phyloP scores from a whole-genome alignment of 1,139 yeast genomes.

The Candida tetrigidarum region DNA sequence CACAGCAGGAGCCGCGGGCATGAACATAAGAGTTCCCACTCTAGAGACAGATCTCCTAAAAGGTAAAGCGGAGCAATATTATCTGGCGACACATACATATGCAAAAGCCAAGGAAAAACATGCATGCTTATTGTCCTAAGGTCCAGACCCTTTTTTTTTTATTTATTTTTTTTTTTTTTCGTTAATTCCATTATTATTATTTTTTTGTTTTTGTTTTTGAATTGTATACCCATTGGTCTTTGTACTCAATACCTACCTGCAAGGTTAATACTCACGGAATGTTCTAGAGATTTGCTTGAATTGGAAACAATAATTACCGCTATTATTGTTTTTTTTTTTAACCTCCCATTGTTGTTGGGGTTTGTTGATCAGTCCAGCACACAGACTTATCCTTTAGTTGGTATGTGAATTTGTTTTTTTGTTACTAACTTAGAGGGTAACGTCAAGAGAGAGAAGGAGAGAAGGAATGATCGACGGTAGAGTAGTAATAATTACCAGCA shows the following conservation, averaged over 20 bases:
- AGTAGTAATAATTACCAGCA: no score
- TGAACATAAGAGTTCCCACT: conserved; percentile 4
- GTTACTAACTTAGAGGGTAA: no score
- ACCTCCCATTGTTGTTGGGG: background rate
- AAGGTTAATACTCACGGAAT: background rate
- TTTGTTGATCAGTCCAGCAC: no score
- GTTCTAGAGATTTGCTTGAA: background rate
- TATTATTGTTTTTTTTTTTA: background rate
- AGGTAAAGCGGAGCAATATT: conserved; percentile 3
- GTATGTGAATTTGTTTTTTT: no score
- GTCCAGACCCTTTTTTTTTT: background rate
- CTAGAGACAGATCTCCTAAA: conserved; percentile 7
- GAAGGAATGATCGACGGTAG: no score
- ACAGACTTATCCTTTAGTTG: no score
- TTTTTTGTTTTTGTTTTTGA: background rate
- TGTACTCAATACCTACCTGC: background rate
- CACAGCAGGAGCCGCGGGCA: background rate
- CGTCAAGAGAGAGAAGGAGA: no score
- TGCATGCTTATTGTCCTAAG: background rate
- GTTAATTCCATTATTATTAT: background rate
- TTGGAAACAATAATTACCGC: background rate
- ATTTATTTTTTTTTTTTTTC: background rate
- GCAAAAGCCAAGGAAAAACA: background rate
- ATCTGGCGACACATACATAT: background rate
- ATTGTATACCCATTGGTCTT: background rate